phyloP scores from a whole-genome alignment of 768 basidiomycete species.

The Hypholoma sublateritium region DNA sequence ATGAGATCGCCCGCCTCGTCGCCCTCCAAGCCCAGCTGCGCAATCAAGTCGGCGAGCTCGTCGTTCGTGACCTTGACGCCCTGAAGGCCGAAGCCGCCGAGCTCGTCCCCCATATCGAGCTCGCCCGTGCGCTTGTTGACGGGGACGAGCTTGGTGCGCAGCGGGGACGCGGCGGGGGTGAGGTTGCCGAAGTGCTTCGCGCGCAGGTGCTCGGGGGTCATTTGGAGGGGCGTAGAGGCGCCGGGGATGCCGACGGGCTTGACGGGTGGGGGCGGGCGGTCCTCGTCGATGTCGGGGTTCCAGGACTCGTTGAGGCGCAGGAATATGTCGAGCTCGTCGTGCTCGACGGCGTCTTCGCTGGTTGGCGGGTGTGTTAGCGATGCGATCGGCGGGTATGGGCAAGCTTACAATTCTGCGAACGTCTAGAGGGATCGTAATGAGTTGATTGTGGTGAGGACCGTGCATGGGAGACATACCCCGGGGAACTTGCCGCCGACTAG shows the following conservation, averaged over 20 bases:
- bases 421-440: constrained; percentile 41
- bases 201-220: constrained; percentile 76
- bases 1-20: constrained; percentile 79
- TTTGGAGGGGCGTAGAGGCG: constrained; percentile 69
- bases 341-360: constrained; percentile 87
- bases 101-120: constrained; percentile 66
- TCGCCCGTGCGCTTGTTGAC: constrained; percentile 56
- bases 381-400: background rate
- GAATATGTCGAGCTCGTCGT: constrained; percentile 67
- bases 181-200: constrained; percentile 46
- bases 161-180: constrained; percentile 38
- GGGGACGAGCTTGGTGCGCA: constrained; percentile 39
- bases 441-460: constrained; percentile 5
- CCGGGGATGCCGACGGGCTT: constrained; percentile 82
- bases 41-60: constrained; percentile 68
- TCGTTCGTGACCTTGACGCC: constrained; percentile 78
- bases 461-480: constrained; percentile 53
- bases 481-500: constrained; percentile 75
- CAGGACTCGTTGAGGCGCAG: constrained; percentile 73
- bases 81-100: constrained; percentile 71
- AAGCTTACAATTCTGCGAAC: constrained; percentile 69
- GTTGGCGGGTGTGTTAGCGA: background rate
- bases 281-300: constrained; percentile 58
- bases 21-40: constrained; percentile 72
- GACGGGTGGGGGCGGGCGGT: constrained; percentile 49